These are phyloP conservation scores for Boletus insuetus DNA, from an alignment of 768 basidiomycete species.

Conservation along the genomic window DNA sequence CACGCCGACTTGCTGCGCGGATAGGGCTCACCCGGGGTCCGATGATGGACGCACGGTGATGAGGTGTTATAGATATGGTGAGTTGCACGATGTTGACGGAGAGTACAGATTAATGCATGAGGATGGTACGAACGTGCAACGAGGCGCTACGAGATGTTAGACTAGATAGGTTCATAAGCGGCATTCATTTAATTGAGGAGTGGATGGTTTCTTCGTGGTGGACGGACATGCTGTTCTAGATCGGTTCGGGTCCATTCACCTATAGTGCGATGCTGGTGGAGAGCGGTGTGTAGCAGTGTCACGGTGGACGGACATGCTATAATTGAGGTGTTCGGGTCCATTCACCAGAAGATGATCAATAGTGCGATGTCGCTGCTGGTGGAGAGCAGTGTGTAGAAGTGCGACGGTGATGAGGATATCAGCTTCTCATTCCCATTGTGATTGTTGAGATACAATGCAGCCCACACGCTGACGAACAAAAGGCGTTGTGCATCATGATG, in stretches of 20 bases:
- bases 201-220: too few species aligned
- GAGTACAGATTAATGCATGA: not conserved
- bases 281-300: not conserved
- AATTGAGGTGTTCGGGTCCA: not conserved
- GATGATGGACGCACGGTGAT: conserved; percentile 13
- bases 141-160: not conserved
- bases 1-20: conserved; percentile 78
- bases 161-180: not conserved
- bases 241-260: not conserved
- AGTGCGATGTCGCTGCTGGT: too few species aligned
- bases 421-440: too few species aligned
- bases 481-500: too few species aligned
- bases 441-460: too few species aligned
- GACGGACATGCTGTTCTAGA: not conserved
- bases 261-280: too few species aligned
- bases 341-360: not conserved
- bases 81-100: conserved; percentile 3
- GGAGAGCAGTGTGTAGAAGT: not conserved
- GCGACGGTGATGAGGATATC: conserved; percentile 15
- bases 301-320: too few species aligned
- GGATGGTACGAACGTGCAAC: conserved; percentile 4
- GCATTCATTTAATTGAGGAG: not conserved
- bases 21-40: conserved; percentile 64
- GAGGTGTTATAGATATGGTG: not conserved
- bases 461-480: not conserved